Conservation (phyloP, 805 yeast genomes). For the Spathaspora girioi region DNA sequence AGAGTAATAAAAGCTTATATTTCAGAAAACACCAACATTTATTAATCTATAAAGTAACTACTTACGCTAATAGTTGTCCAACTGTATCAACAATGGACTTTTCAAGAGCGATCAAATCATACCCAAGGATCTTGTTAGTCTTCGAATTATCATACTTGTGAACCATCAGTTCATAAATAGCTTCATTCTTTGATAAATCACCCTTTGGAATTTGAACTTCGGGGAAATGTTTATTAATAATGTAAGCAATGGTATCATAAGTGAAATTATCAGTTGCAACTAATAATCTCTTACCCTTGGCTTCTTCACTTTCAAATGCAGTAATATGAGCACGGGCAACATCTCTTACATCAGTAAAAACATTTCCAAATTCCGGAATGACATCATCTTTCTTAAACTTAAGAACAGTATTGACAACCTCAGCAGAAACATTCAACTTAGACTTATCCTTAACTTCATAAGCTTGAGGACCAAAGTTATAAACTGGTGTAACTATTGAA, state of each 20-base stretch:
- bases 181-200: background rate
- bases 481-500: too few species aligned
- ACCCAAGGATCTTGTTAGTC: constrained; percentile 15
- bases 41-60: too few species aligned
- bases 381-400: too few species aligned
- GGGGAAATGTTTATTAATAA: constrained; percentile 21
- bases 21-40: too few species aligned
- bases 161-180: background rate
- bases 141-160: background rate
- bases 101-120: constrained; percentile 31
- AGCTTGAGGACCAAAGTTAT: too few species aligned
- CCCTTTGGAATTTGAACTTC: constrained; percentile 3
- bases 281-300: constrained; percentile 26
- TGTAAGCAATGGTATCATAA: constrained; percentile 27
- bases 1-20: too few species aligned
- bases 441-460: too few species aligned
- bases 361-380: too few species aligned
- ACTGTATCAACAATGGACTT: constrained; percentile 38
- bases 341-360: too few species aligned
- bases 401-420: too few species aligned
- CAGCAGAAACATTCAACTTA: too few species aligned
- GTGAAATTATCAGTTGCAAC: constrained; percentile 30
- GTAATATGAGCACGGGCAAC: constrained; percentile 27
- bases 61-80: constrained; percentile 20
- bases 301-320: constrained; percentile 26